These are phyloP conservation scores for Starmerella riodocensis DNA, from an alignment of 805 yeast species.

Conservation along the genomic window DNA sequence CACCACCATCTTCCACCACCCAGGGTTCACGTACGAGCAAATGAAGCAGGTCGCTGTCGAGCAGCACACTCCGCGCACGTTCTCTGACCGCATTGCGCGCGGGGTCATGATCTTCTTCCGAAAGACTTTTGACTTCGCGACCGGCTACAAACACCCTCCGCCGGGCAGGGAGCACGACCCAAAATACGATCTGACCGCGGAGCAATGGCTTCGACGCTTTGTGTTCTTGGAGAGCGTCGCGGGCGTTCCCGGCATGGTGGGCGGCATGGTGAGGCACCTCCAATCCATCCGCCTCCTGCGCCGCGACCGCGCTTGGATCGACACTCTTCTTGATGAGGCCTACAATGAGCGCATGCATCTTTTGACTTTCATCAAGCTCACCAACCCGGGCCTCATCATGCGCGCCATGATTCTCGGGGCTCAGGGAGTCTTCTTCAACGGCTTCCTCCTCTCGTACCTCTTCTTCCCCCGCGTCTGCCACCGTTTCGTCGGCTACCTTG, in stretches of 20 bases:
- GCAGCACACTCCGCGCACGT: neutral
- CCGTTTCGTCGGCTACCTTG: slow-evolving; percentile 8
- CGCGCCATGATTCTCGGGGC: slow-evolving; percentile 2
- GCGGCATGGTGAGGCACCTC: slow-evolving; percentile 8
- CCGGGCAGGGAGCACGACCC: slow-evolving; percentile 1
- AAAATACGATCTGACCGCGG: neutral
- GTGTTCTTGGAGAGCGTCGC: slow-evolving; percentile 6
- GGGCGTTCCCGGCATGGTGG: slow-evolving; percentile 9
- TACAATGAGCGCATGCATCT: slow-evolving; percentile 8
- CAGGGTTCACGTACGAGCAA: neutral
- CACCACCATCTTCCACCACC: neutral
- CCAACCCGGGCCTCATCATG: slow-evolving; percentile 4
- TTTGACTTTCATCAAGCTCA: slow-evolving; percentile 1
- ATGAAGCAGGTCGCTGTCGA: neutral
- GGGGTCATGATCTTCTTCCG: neutral
- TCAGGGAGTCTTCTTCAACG: slow-evolving; percentile 7
- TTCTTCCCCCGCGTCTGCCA: slow-evolving; percentile 6
- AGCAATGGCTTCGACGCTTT: slow-evolving; percentile 5
- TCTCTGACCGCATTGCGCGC: slow-evolving; percentile 1
- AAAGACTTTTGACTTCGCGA: slow-evolving; percentile 1
- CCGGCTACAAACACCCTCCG: slow-evolving; percentile 6
- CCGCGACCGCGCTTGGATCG: slow-evolving; percentile 8
- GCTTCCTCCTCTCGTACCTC: slow-evolving; percentile 3
- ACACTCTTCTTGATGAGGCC: slow-evolving; percentile 4
- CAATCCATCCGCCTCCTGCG: slow-evolving; percentile 3